phyloP scores from a whole-genome alignment of 306 rosid species.

The Cucurbita moschata region DNA sequence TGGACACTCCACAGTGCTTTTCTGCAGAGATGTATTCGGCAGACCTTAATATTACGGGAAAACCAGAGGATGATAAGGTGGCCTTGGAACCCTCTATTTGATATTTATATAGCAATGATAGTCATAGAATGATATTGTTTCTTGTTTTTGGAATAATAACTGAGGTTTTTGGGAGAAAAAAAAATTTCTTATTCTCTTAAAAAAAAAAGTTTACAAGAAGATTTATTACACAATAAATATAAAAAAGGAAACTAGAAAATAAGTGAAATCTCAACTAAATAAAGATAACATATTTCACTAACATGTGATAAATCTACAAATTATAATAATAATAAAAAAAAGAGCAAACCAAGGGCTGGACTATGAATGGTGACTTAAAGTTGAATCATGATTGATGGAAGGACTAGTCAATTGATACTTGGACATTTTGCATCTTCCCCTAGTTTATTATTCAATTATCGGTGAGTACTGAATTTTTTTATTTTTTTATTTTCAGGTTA shows the following conservation, averaged over 20 bases:
- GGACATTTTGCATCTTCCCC: conserved; percentile 8
- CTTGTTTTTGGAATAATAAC: not conserved
- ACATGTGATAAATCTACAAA: too few species aligned
- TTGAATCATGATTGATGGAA: not conserved
- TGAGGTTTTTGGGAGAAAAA: too few species aligned
- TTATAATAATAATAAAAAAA: not conserved
- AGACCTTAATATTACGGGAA: conserved; percentile 77
- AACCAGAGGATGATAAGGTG: conserved; percentile 99
- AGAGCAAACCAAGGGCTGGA: not conserved
- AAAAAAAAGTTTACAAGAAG: not conserved
- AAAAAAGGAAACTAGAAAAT: too few species aligned
- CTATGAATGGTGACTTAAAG: not conserved
- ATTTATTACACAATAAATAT: too few species aligned
- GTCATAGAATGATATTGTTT: not conserved
- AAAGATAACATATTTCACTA: too few species aligned
- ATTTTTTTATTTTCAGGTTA: conserved; percentile 41
- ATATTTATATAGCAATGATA: not conserved
- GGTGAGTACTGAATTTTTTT: not conserved
- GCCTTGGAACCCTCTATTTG: not conserved
- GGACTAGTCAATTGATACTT: not conserved
- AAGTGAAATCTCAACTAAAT: too few species aligned
- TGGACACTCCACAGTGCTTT: conserved; percentile 94
- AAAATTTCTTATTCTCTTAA: too few species aligned
- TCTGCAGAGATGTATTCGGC: conserved; percentile 95
- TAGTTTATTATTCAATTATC: conserved; percentile 2